Evolutionary conservation across 2,329 filamentous ascomycete species (phyloP).

Genomic region (Pyricularia sp.): DNA sequence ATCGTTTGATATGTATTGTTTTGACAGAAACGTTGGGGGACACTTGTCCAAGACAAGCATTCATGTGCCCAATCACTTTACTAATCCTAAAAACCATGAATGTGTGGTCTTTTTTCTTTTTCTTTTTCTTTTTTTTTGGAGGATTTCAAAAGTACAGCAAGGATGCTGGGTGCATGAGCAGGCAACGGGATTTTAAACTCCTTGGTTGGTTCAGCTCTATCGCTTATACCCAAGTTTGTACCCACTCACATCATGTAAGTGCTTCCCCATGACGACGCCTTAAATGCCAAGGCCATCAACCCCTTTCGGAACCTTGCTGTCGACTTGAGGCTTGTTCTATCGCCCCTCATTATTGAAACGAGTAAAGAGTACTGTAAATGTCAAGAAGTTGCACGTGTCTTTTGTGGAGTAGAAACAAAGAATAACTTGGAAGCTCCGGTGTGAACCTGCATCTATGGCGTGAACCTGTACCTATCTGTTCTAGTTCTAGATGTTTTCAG

Average conservation of each 20-base stretch:
- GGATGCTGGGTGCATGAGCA: not conserved
- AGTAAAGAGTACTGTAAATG: not conserved
- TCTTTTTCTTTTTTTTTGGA: too few relatives aligned
- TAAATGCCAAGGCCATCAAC: not conserved
- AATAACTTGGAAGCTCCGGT: too few relatives aligned
- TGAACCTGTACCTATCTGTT: too few relatives aligned
- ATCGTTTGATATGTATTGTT: too few relatives aligned
- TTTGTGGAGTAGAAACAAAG: not conserved
- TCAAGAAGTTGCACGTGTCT: not conserved
- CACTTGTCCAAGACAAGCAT: too few relatives aligned
- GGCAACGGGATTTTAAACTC: not conserved
- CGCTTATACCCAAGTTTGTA: too few relatives aligned
- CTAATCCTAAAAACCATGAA: too few relatives aligned
- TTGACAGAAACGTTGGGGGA: too few relatives aligned
- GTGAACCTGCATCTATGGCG: too few relatives aligned
- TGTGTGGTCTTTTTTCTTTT: too few relatives aligned
- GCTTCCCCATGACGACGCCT: not conserved
- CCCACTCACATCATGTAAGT: too few relatives aligned
- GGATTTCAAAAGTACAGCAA: not conserved
- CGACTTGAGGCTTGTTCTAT: not conserved
- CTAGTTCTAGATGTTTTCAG: not conserved
- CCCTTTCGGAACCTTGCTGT: not conserved
- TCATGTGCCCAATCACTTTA: too few relatives aligned
- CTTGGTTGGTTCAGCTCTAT: not conserved
- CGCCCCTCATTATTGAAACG: not conserved